Base-by-base conservation (phyloP, 2,329 filamentous ascomycete genomes). In the Xylariales sp. region DNA sequence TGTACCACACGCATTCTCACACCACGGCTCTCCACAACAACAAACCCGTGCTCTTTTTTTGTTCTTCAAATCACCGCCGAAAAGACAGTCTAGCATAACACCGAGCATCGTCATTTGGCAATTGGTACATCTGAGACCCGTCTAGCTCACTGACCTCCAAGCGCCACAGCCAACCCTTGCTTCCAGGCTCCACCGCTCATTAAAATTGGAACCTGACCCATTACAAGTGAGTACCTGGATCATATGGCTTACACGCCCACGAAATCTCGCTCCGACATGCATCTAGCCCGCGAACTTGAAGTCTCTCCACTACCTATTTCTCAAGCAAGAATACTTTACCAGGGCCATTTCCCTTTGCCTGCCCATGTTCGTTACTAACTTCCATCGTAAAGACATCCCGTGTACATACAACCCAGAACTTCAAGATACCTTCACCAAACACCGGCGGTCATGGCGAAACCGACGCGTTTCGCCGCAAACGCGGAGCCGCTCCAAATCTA, bases 391-490 rank as follows among this genome's bases (percentile, higher is more conserved):
- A 25, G n/a, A n/a, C 8, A 8, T 8, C 8, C 8, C 23, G 23
- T 8, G 23, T 25, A 8, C n/a, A 25, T 25, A n/a, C n/a, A 15
- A 47, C 31, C 31, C 24, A 44, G 35, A 33, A 43, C 30, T 17
- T 10, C 17, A 21, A n/a, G 23, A 35, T 20, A 33, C 38, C 27
- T n/a, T n/a, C 38, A 8, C 33, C 36, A 29, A 29, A 27, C 30
- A 37, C 31, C 43, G 69, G 71, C 67, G 66, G 59, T 47, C 40
- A 78, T 78, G 74, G 72, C 71, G 66, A 69, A 69, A 62, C 61
- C 65, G 51, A 63, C 70, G 57, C 68, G 64, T 51, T 69, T 68
- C 44, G 51, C 60, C 51, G 63, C 59, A 50, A 60, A 63, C 29
- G 61, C 65, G 44, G 69, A 74, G 58, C 64, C 70, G 33, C 57